Conservation (phyloP, 768 basidiomycete species). For the Sutorius australiensis region DNA sequence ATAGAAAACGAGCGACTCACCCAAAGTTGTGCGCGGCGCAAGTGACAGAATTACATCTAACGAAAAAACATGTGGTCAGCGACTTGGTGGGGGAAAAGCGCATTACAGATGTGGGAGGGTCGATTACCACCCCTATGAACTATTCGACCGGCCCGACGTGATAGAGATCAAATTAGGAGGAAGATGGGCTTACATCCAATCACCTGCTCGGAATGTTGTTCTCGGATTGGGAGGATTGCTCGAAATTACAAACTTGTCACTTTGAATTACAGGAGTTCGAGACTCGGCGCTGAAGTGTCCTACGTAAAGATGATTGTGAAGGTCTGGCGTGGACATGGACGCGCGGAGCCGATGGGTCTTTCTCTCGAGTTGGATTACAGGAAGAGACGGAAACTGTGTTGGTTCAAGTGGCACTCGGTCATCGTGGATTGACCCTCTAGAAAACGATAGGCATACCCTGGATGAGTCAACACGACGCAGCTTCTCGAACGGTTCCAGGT, state of each 20-base stretch:
- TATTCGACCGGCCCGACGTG: conserved; percentile 4
- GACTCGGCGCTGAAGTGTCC: conserved; percentile 1
- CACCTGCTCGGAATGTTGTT: conserved; percentile 62
- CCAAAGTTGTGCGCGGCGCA: conserved; percentile 86
- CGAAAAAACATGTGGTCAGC: conserved; percentile 7
- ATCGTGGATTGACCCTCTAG: neutral
- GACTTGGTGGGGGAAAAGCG: neutral
- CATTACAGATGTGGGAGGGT: conserved; percentile 5
- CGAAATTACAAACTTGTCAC: conserved; percentile 53
- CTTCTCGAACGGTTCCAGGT: conserved; percentile 59
- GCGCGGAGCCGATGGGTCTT: conserved; percentile 28
- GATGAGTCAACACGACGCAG: conserved; percentile 43
- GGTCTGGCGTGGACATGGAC: conserved; percentile 33
- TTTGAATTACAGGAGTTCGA: conserved; percentile 3
- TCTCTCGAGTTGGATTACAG: conserved; percentile 19
- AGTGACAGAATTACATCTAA: conserved; percentile 60
- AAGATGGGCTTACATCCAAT: conserved; percentile 69
- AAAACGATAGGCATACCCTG: conserved; percentile 16
- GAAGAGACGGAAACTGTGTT: conserved; percentile 20
- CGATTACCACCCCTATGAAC: conserved; percentile 17
- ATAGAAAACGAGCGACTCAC: conserved; percentile 43
- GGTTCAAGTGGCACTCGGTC: neutral
- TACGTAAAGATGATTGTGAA: conserved; percentile 22
- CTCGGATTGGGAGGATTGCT: conserved; percentile 69
- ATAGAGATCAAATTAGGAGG: conserved; percentile 19